Evolutionary conservation across 1,139 yeast species (phyloP).

Genomic region (Sugiyamaella paludigena): DNA sequence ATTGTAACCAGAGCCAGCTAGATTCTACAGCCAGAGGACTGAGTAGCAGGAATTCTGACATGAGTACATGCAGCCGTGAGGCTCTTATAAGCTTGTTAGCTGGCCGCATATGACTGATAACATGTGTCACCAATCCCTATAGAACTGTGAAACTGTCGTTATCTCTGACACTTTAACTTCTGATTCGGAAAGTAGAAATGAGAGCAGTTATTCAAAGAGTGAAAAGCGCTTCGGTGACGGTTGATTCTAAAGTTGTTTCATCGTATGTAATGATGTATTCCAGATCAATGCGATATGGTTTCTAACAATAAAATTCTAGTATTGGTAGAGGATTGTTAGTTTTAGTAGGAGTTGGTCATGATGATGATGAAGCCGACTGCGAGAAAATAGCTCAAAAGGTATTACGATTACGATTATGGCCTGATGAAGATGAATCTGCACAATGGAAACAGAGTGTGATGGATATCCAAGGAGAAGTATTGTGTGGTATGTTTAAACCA

Average conservation of each 20-base stretch:
- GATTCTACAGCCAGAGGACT: too few species aligned
- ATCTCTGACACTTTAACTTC: too few species aligned
- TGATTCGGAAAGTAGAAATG: constrained; percentile 44
- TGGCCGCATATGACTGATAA: too few species aligned
- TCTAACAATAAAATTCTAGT: constrained; percentile 32
- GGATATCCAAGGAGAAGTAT: constrained; percentile 57
- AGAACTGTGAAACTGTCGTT: too few species aligned
- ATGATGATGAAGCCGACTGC: constrained; percentile 73
- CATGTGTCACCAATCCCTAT: too few species aligned
- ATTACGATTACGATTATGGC: constrained; percentile 65
- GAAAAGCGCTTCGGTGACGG: constrained; percentile 81
- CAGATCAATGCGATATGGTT: background rate
- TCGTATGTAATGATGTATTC: constrained; percentile 47
- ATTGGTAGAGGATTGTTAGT: constrained; percentile 75
- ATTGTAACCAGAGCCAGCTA: too few species aligned
- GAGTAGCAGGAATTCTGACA: too few species aligned
- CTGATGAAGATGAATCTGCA: constrained; percentile 52
- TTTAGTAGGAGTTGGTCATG: constrained; percentile 77
- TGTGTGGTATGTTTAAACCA: constrained; percentile 43
- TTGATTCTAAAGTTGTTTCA: constrained; percentile 66
- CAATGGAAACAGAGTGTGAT: constrained; percentile 58
- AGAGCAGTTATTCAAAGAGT: constrained; percentile 87
- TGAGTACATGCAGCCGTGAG: too few species aligned
- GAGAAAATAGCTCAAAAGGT: constrained; percentile 66
- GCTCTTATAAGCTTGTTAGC: too few species aligned